phyloP scores from a whole-genome alignment of 2,329 filamentous ascomycete species.

The Aspergillus spinulosporus region DNA sequence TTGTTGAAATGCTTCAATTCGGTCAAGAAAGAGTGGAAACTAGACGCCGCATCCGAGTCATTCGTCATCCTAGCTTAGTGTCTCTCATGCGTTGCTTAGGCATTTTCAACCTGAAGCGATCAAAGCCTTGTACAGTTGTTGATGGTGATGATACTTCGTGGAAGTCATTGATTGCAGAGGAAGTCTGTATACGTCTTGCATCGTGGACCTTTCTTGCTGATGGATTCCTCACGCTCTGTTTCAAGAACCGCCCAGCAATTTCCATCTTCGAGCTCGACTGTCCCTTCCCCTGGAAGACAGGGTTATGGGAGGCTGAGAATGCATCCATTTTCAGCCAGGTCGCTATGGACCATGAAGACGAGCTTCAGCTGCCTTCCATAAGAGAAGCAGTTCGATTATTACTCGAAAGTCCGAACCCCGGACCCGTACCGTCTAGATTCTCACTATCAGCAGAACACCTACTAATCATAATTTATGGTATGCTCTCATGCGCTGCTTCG shows the following conservation, averaged over 20 bases:
- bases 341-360: constrained; percentile 11
- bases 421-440: constrained; percentile 24
- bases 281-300: constrained; percentile 33
- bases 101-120: constrained; percentile 28
- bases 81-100: constrained; percentile 33
- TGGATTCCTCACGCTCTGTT: constrained; percentile 35
- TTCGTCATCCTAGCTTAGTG: constrained; percentile 33
- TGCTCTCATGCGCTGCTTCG: not conserved
- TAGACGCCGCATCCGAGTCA: constrained; percentile 34
- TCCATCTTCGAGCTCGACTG: constrained; percentile 36
- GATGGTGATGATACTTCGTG: constrained; percentile 23
- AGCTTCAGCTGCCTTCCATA: constrained; percentile 25
- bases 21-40: constrained; percentile 30
- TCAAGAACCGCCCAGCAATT: constrained; percentile 33
- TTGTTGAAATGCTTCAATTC: constrained; percentile 37
- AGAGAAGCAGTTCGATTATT: constrained; percentile 27
- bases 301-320: constrained; percentile 33
- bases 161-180: constrained; percentile 27
- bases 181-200: constrained; percentile 33
- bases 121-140: constrained; percentile 13
- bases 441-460: constrained; percentile 32
- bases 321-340: constrained; percentile 27
- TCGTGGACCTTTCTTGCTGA: constrained; percentile 36
- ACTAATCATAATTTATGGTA: constrained; percentile 34
- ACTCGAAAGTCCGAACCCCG: constrained; percentile 23